These are phyloP conservation scores for Naganishia kalamii DNA, from an alignment of 768 basidiomycete genomes.

Conservation along the genomic window DNA sequence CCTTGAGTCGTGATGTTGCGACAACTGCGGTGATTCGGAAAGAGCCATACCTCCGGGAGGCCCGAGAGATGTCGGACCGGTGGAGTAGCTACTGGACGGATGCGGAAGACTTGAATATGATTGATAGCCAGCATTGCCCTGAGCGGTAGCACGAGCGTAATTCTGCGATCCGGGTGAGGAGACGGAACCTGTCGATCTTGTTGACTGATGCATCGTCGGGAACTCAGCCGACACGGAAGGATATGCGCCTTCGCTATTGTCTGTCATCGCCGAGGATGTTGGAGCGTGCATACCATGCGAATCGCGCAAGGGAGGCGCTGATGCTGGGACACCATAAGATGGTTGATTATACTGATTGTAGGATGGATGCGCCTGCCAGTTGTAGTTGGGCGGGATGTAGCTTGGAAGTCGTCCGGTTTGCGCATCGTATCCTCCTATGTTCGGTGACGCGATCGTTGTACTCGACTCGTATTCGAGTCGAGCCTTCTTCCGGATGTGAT, in stretches of 20 bases:
- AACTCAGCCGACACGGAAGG: background rate
- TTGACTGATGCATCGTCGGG: background rate
- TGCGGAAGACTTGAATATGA: background rate
- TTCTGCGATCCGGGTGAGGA: background rate
- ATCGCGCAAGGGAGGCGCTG: background rate
- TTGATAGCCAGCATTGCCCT: background rate
- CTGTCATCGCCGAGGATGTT: background rate
- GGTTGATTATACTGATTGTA: conserved; percentile 1
- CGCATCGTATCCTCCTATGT: background rate
- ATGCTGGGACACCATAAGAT: background rate
- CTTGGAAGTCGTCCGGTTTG: background rate
- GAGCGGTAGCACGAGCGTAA: background rate
- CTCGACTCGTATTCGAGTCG: background rate
- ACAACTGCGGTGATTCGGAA: conserved; percentile 1
- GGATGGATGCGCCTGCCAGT: background rate
- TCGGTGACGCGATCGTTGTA: background rate
- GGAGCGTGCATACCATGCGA: background rate
- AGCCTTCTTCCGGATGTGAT: background rate
- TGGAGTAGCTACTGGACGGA: background rate
- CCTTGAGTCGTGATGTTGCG: background rate
- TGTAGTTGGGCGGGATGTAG: background rate
- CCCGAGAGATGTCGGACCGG: background rate
- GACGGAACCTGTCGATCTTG: background rate
- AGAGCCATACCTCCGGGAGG: background rate
- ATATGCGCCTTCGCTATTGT: background rate